These are phyloP conservation scores for Russula sp. DNA, from an alignment of 768 basidiomycete genomes.

Conservation along the genomic window DNA sequence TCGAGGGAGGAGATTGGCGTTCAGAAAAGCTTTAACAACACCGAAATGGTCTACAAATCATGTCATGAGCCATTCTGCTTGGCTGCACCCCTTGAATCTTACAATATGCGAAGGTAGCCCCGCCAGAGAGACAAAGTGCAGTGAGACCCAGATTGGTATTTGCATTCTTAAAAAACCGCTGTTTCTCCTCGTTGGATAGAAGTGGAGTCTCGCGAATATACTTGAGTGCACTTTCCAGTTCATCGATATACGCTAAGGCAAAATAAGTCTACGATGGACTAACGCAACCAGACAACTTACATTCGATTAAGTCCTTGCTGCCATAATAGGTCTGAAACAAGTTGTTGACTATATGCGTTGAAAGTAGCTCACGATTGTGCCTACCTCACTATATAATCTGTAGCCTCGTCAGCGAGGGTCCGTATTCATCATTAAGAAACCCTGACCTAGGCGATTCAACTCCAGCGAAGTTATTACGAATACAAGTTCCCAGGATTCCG, in stretches of 20 bases:
- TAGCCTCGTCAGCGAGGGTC: constrained; percentile 13
- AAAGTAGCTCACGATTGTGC: constrained; percentile 9
- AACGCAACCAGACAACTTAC: constrained; percentile 34
- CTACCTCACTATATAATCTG: constrained; percentile 83
- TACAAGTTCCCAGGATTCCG: constrained; percentile 85
- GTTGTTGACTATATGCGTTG: constrained; percentile 1
- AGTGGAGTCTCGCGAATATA: constrained; percentile 69
- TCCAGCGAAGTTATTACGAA: constrained; percentile 89
- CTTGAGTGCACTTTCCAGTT: constrained; percentile 68
- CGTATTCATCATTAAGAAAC: neutral
- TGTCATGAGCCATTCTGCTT: neutral
- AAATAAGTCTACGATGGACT: neutral
- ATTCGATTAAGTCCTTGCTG: constrained; percentile 85
- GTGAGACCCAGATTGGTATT: constrained; percentile 88
- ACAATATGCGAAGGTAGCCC: constrained; percentile 94
- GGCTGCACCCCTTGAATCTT: constrained; percentile 24
- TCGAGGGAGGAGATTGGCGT: constrained; percentile 77
- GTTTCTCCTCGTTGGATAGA: constrained; percentile 81
- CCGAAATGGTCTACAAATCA: constrained; percentile 67
- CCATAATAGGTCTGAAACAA: constrained; percentile 73
- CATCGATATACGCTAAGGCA: constrained; percentile 61
- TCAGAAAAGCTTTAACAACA: constrained; percentile 86
- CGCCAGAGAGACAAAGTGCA: constrained; percentile 93
- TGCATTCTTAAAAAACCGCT: constrained; percentile 81
- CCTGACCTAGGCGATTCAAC: constrained; percentile 71